phyloP scores from a whole-genome alignment of 2,329 filamentous ascomycete genomes.

The Diaporthe vaccinii region DNA sequence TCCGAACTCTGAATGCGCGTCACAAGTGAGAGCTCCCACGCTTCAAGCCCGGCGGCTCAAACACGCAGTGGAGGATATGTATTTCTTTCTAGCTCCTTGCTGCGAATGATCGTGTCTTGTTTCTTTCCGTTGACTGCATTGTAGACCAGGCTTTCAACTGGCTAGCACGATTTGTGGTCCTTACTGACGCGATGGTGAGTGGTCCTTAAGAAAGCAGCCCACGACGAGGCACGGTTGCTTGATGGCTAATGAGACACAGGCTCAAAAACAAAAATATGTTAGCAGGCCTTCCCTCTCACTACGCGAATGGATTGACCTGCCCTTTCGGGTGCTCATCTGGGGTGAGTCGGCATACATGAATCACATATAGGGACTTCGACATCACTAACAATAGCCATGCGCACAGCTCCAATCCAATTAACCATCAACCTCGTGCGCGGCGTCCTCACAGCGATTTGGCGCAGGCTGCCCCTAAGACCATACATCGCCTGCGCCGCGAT shows the following conservation, averaged over 20 bases:
- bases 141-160: neutral
- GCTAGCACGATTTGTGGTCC: too few relatives aligned
- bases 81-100: neutral
- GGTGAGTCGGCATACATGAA: constrained; percentile 7
- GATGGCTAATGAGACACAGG: neutral
- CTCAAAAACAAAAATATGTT: neutral
- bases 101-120: neutral
- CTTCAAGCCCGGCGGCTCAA: neutral
- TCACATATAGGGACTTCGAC: fast-evolving
- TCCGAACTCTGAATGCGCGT: constrained; percentile 2
- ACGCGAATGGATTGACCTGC: constrained; percentile 12
- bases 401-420: constrained; percentile 21
- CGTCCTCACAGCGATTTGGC: constrained; percentile 16
- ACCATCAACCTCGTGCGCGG: constrained; percentile 11
- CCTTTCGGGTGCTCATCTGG: constrained; percentile 23
- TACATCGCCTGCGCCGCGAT: constrained; percentile 24
- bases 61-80: neutral
- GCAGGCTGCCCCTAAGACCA: constrained; percentile 15
- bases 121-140: neutral
- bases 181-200: constrained; percentile 10
- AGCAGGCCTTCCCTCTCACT: neutral
- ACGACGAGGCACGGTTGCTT: neutral
- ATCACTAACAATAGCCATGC: neutral
- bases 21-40: neutral
- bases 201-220: neutral